phyloP scores from a whole-genome alignment of 169 alveolate genomes.

The Eimeria necatrix region DNA sequence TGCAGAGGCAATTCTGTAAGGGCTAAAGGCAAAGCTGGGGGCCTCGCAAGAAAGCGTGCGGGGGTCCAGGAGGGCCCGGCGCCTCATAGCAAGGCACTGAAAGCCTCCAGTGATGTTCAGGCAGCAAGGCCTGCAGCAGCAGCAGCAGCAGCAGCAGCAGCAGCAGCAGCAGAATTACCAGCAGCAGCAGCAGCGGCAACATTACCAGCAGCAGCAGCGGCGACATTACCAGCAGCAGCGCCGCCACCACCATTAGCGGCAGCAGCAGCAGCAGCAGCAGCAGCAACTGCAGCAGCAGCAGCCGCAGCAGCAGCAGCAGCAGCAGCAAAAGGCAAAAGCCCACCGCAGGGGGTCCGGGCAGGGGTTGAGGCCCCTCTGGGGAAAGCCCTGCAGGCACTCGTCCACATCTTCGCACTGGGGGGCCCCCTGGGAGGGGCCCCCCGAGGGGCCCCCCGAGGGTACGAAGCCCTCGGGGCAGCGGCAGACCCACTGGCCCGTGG shows the following conservation, averaged over 20 bases:
- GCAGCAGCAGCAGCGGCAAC: no score
- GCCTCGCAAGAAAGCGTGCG: constrained; percentile 59
- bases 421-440: not conserved
- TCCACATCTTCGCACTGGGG: constrained; percentile 43
- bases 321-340: no score
- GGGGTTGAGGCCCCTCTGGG: constrained; percentile 47
- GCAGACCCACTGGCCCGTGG: constrained; percentile 20
- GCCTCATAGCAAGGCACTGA: constrained; percentile 41
- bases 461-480: constrained; percentile 61
- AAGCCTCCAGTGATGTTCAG: constrained; percentile 65
- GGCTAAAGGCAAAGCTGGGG: constrained; percentile 62
- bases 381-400: constrained; percentile 59
- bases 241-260: no score
- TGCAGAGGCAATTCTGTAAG: not conserved
- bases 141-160: constrained; percentile 18
- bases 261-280: not conserved
- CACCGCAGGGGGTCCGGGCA: constrained; percentile 58
- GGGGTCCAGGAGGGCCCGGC: not conserved
- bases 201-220: no score
- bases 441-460: not conserved
- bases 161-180: no score
- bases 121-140: constrained; percentile 72
- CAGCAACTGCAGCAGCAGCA: no score
- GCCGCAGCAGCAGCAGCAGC: no score
- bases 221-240: not conserved